Base-by-base conservation (phyloP, 306 rosid species). In the Dalbergia cultrata region DNA sequence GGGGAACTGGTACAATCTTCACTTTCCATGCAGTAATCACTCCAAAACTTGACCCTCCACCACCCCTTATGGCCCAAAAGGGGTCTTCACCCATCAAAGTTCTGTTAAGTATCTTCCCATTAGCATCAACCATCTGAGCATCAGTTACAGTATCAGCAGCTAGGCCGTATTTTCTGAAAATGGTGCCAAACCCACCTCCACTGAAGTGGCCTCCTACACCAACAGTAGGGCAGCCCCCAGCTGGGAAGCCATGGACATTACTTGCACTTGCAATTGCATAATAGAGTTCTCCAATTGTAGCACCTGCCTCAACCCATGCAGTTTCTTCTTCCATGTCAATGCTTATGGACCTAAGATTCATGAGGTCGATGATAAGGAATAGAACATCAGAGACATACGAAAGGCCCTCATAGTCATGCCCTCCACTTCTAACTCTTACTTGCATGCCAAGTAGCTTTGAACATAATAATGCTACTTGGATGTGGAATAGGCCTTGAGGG, bases 31-130 rank as follows among this genome's bases (percentile, higher is more conserved):
- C 76, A 35, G 84, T 34, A 3, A 89, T 74, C 9, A 89, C 58
- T 57, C 92, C 93, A 82, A 88, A 89, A 49, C 88, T 91, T 72
- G 88, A 85, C 1, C 90, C 93, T 6, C 92, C 90, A 0, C 92
- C 97, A 18, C 90, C 97, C 68, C 88, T 83, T 12, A 91, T 85
- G 31, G 90, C 90, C 97, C 92, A 91, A 72, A 89, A 89, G 12
- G 86, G 50, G 54, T 85, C 86, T 50, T 91, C 92, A 9, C 89
- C 87, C 93, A 89, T 89, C 47, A 69, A 35, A 57, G 34, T 47
- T 54, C 88, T 81, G 52, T 88, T 71, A 0, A 81, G 80, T 47
- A 88, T 31, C 3, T 60, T 81, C 0, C 93, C 90, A 67, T 81
- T 74, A 8, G 56, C 88, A 67, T 86, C 88, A 6, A 88, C 37